Percentiles rank a stretch among this genome's conserved stretches.
Conservation (phyloP, 2,329 filamentous ascomycete genomes). For the Zymoseptoria passerinii region DNA sequence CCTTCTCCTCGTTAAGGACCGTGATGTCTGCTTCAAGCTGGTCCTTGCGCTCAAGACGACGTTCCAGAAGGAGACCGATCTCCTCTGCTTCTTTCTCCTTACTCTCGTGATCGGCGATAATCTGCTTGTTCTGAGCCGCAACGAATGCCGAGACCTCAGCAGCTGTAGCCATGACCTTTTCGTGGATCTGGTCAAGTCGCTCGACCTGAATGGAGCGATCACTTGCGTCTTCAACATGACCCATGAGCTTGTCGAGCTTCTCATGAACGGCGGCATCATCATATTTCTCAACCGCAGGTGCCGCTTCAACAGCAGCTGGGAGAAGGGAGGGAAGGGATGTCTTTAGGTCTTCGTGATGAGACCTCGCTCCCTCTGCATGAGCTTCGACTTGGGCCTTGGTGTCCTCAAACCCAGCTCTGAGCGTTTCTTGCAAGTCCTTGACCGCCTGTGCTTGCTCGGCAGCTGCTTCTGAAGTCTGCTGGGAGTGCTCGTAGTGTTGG, state of each 20-base stretch:
- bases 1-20: conserved; percentile 39
- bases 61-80: conserved; percentile 70
- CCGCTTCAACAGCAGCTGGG: conserved; percentile 32
- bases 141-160: conserved; percentile 79
- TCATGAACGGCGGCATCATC: conserved; percentile 46
- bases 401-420: conserved; percentile 36
- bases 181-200: conserved; percentile 79
- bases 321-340: conserved; percentile 38
- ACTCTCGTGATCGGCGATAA: conserved; percentile 68
- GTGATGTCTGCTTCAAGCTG: conserved; percentile 43
- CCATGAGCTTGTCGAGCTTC: conserved; percentile 48
- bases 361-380: conserved; percentile 27
- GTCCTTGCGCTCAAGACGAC: conserved; percentile 59
- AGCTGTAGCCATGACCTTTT: conserved; percentile 76
- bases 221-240: conserved; percentile 56
- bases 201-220: conserved; percentile 68
- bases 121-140: conserved; percentile 63
- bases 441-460: conserved; percentile 35
- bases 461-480: conserved; percentile 41
- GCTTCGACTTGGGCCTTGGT: conserved; percentile 28
- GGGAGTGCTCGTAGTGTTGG: conserved; percentile 82
- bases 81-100: conserved; percentile 74
- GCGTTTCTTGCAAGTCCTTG: conserved; percentile 37
- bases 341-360: conserved; percentile 36
- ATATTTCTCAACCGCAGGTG: conserved; percentile 49